A percentile compares a stretch with the other conserved stretches of the same genome.
phyloP scores from a whole-genome alignment of 495 filamentous ascomycete species.

The Talaromyces thailandensis region DNA sequence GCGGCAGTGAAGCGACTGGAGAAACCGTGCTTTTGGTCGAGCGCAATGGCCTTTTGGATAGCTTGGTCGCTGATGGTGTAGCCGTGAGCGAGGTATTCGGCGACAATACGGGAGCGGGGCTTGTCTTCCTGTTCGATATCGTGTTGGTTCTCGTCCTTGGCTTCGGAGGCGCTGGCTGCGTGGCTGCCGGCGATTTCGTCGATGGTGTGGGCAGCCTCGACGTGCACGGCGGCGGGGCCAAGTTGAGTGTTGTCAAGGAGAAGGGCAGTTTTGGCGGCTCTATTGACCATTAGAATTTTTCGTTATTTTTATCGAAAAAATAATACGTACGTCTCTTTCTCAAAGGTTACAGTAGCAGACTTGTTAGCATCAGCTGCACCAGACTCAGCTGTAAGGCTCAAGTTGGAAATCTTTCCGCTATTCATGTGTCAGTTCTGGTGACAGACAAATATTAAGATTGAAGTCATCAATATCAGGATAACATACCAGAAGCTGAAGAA shows the following conservation, averaged over 20 bases:
- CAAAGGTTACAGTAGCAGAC: conserved; percentile 85
- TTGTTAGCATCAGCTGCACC: conserved; percentile 51
- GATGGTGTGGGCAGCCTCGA: conserved; percentile 57
- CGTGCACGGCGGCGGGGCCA: conserved; percentile 69
- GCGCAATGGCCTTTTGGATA: conserved; percentile 72
- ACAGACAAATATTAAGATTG: background rate
- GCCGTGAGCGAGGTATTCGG: conserved; percentile 92
- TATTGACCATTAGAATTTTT: conserved; percentile 10
- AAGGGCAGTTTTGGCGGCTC: conserved; percentile 87
- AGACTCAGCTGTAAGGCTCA: conserved; percentile 64
- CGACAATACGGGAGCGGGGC: conserved; percentile 82
- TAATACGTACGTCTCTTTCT: conserved; percentile 70
- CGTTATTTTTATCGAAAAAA: background rate
- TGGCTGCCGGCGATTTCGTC: conserved; percentile 51
- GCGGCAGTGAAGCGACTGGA: conserved; percentile 64
- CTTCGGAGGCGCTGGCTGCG: conserved; percentile 33
- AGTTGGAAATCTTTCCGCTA: conserved; percentile 81
- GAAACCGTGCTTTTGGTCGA: conserved; percentile 88
- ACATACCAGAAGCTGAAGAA: conserved; percentile 98
- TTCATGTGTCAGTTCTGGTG: background rate
- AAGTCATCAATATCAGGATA: background rate
- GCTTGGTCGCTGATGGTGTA: conserved; percentile 81
- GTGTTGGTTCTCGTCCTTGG: conserved; percentile 44
- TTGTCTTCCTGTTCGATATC: conserved; percentile 90
- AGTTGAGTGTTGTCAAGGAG: conserved; percentile 94